Percentiles rank a stretch among this genome's conserved stretches.
phyloP scores from a whole-genome alignment of 805 yeast genomes.

The Candida ovalis region DNA sequence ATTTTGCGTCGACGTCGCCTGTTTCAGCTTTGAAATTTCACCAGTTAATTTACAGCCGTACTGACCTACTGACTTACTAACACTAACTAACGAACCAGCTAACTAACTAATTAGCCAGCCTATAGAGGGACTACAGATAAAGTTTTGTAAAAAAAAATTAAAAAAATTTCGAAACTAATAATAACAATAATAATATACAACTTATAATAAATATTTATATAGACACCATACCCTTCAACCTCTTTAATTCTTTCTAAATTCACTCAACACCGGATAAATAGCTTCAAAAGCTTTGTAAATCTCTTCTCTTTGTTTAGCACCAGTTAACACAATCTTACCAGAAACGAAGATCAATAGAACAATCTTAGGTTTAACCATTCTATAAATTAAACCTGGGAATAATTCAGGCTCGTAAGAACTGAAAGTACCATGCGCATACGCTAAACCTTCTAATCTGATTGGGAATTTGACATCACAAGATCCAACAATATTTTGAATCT shows the following conservation, averaged over 20 bases:
- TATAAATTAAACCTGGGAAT: slow-evolving; percentile 96
- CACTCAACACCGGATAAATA: slow-evolving; percentile 96
- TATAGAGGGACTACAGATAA: too few relatives aligned
- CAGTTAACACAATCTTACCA: slow-evolving; percentile 95
- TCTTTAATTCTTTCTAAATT: slow-evolving; percentile 68
- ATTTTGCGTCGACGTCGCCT: too few relatives aligned
- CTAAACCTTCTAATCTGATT: slow-evolving; percentile 93
- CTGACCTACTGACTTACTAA: background rate
- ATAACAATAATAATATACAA: slow-evolving; percentile 2
- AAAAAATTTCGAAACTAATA: background rate
- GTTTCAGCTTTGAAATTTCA: too few relatives aligned
- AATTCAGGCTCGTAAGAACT: slow-evolving; percentile 97
- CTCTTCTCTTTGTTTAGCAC: slow-evolving; percentile 98
- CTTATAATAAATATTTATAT: slow-evolving; percentile 1
- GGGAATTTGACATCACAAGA: slow-evolving; percentile 99
- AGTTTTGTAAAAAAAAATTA: background rate
- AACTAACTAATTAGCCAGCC: background rate
- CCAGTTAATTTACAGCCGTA: too few relatives aligned
- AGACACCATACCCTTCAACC: background rate
- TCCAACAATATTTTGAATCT: slow-evolving; percentile 97
- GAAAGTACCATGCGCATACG: slow-evolving; percentile 98
- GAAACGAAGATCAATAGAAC: slow-evolving; percentile 93
- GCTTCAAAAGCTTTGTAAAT: slow-evolving; percentile 98
- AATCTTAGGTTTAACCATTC: slow-evolving; percentile 99
- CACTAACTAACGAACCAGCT: background rate